Evolutionary conservation across 2,329 filamentous ascomycete species (phyloP).

Genomic region (Mycosphaerella sp.): DNA sequence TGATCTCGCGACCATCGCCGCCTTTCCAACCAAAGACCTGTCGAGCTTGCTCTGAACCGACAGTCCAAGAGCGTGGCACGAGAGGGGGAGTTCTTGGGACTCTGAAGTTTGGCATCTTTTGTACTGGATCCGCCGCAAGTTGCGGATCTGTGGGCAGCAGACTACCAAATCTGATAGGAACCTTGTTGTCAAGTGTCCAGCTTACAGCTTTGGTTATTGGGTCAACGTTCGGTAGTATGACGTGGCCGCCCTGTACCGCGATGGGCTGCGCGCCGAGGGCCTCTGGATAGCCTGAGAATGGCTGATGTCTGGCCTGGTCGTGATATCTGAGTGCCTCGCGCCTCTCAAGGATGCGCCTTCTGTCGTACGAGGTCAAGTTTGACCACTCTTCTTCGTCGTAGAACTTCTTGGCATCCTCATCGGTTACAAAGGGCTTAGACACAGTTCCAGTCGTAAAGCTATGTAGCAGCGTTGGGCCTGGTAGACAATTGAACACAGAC

Average conservation of each 20-base stretch:
- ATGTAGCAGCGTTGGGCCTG: neutral
- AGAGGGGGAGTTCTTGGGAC: conserved; percentile 9
- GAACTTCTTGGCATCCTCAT: conserved; percentile 5
- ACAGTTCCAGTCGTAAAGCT: neutral
- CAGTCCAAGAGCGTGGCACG: conserved; percentile 18
- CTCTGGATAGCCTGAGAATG: neutral
- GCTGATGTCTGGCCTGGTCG: neutral
- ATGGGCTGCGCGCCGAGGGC: conserved; percentile 3
- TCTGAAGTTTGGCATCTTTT: conserved; percentile 13
- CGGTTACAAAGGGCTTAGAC: neutral
- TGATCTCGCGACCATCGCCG: conserved; percentile 35
- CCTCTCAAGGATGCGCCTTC: conserved; percentile 4
- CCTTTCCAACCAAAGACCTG: conserved; percentile 32
- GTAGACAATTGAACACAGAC: conserved; percentile 10
- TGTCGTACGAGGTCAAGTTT: conserved; percentile 1
- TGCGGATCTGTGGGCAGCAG: conserved; percentile 9
- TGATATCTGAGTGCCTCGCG: neutral
- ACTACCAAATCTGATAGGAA: neutral
- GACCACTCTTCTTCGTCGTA: conserved; percentile 11
- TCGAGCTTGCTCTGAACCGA: conserved; percentile 15
- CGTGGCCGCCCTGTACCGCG: conserved; percentile 18
- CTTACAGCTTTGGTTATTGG: conserved; percentile 15
- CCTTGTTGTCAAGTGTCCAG: conserved; percentile 14
- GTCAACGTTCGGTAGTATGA: conserved; percentile 16
- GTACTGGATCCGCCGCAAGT: conserved; percentile 16